These are phyloP conservation scores for Apiotrichum gamsii DNA, from an alignment of 1,284 basidiomycete genomes.

Conservation along the genomic window DNA sequence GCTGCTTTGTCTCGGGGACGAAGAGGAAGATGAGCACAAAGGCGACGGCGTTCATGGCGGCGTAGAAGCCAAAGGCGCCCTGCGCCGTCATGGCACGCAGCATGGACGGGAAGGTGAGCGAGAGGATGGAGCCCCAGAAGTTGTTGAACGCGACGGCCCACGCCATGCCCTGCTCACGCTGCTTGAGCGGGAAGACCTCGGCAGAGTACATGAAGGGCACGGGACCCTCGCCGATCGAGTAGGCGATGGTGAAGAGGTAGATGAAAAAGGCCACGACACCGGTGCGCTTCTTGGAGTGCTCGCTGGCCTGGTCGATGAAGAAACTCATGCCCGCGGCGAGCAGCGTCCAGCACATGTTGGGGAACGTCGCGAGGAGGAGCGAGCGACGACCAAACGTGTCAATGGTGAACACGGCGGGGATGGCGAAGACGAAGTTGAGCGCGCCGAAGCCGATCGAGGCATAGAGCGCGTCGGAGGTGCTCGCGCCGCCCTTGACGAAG, in stretches of 20 bases:
- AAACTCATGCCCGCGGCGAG: conserved; percentile 44
- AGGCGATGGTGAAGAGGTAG: conserved; percentile 16
- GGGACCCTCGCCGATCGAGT: conserved; percentile 60
- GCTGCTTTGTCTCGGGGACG: conserved; percentile 68
- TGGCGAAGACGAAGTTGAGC: conserved; percentile 1
- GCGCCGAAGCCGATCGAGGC: conserved; percentile 52
- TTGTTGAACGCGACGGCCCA: conserved; percentile 32
- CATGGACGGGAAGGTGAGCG: conserved; percentile 64
- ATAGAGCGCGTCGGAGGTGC: conserved; percentile 46
- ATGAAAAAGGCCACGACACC: conserved; percentile 11
- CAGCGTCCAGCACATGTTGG: conserved; percentile 29
- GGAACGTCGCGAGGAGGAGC: conserved; percentile 54
- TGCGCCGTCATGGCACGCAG: conserved; percentile 39
- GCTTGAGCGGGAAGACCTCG: conserved; percentile 50
- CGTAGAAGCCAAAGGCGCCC: conserved; percentile 26
- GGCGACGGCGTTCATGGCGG: conserved; percentile 22
- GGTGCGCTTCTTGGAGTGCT: conserved; percentile 1
- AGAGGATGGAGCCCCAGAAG: conserved; percentile 48
- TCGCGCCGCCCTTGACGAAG: conserved; percentile 54
- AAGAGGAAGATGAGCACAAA: conserved; percentile 40
- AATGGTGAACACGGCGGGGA: conserved; percentile 51
- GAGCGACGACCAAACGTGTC: conserved; percentile 55
- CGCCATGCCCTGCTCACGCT: conserved; percentile 52
- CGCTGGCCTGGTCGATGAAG: conserved; percentile 12
- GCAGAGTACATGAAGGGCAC: conserved; percentile 55